Conservation (phyloP, 2,329 filamentous ascomycete species). For the Aphanocladium album region DNA sequence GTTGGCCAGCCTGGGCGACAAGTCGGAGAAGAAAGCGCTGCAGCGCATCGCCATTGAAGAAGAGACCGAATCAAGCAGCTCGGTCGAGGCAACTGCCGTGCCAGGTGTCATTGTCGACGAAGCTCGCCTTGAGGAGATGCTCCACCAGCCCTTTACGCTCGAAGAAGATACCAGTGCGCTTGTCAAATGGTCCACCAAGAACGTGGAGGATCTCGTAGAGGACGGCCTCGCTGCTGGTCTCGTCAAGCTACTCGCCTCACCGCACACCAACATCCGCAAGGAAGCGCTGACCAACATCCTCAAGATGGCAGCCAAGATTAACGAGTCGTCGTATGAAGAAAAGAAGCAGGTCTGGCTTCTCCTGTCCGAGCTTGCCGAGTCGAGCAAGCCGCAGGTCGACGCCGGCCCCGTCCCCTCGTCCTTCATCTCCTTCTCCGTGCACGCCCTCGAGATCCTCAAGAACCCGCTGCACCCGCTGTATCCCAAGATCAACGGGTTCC, state of each 20-base stretch:
- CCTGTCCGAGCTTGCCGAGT: conserved; percentile 74
- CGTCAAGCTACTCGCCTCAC: conserved; percentile 69
- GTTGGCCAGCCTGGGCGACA: conserved; percentile 17
- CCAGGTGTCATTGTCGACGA: conserved; percentile 22
- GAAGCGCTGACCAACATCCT: conserved; percentile 68
- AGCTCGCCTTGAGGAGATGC: conserved; percentile 46
- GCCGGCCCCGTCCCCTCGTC: conserved; percentile 63
- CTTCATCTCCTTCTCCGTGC: conserved; percentile 69
- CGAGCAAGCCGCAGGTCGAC: conserved; percentile 52
- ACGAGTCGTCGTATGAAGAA: conserved; percentile 68
- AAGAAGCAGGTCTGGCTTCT: conserved; percentile 75
- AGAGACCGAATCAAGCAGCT: not conserved
- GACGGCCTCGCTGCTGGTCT: conserved; percentile 68
- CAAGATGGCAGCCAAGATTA: conserved; percentile 58
- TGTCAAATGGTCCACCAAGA: conserved; percentile 67
- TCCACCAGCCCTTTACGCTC: conserved; percentile 42
- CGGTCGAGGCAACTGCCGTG: not conserved
- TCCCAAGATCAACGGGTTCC: conserved; percentile 77
- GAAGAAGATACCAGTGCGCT: conserved; percentile 50
- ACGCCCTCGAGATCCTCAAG: conserved; percentile 63
- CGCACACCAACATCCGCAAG: conserved; percentile 68
- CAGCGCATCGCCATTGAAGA: conserved; percentile 13
- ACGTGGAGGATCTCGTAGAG: conserved; percentile 72
- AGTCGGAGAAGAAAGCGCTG: conserved; percentile 17
- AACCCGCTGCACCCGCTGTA: conserved; percentile 81